Base-by-base conservation (phyloP, 768 basidiomycete species). In the Sutorius australiensis region DNA sequence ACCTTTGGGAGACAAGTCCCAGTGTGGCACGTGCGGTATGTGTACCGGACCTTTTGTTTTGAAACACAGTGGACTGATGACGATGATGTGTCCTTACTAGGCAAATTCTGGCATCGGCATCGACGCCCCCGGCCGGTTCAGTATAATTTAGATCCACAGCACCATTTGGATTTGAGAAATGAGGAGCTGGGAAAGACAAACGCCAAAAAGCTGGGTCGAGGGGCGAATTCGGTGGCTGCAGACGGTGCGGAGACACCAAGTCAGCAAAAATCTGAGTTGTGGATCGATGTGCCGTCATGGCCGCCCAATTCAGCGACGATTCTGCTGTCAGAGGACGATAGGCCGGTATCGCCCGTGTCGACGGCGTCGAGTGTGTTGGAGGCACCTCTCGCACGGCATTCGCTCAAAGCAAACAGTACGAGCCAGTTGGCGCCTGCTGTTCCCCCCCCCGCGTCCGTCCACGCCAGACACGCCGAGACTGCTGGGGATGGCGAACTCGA, bases 21-120 rank as follows among this genome's bases (percentile, higher is more conserved):
- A 95, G 67, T 98, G 94, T 70, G 91, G 90, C 31, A 78, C 82
- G n/a, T 97, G 94, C 71, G 92, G 93, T 94, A 72, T 48, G 89
- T 76, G 10, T 41, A 12, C 48, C 39, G 33, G 41, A 47, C 49
- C 38, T 45, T 12, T 27, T 21, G 27, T 28, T 52, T 24, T 48
- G 46, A 53, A 30, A 50, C 28, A 27, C 43, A 37, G n/a, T 40
- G 44, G 31, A 17, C 46, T 61, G 34, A 48, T 48, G 28, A 43
- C 41, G 21, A 43, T 48, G 6, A 3, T 31, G 10, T 19, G 14
- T 40, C 32, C 11, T 17, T 51, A 33, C 54, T 52, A 94, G 91
- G 92, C 55, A 94, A 93, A 71, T 93, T 80, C 72, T 95, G 88
- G 86, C 90, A 93, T 69, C 73, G 92, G 51, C 89, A 92, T 75